Evolutionary conservation across 306 rosid species (phyloP).

Genomic region (Ziziphus jujuba): DNA sequence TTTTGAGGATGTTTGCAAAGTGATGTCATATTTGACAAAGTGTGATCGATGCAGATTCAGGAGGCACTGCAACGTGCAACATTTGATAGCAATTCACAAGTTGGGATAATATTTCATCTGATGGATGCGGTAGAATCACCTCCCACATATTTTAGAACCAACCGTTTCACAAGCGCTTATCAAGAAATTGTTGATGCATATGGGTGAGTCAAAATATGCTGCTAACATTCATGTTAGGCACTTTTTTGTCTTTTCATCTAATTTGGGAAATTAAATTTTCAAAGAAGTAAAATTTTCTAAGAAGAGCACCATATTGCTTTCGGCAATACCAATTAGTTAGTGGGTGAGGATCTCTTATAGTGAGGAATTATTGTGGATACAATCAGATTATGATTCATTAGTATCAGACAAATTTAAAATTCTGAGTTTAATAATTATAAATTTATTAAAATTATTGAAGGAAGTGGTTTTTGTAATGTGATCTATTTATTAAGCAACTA

Average conservation of each 20-base stretch:
- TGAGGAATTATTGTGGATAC: too few species aligned
- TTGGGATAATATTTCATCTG: constrained; percentile 84
- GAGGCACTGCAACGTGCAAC: constrained; percentile 96
- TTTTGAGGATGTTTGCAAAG: constrained; percentile 7
- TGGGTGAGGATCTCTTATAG: too few species aligned
- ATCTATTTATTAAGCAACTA: background rate
- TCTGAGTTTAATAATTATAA: too few species aligned
- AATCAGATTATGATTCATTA: too few species aligned
- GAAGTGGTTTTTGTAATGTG: background rate
- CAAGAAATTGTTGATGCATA: constrained; percentile 99
- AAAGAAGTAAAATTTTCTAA: too few species aligned
- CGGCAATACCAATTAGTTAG: too few species aligned
- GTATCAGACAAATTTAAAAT: too few species aligned
- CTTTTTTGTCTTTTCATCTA: background rate
- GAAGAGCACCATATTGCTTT: too few species aligned
- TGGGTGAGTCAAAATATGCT: constrained; percentile 67
- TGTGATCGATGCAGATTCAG: constrained; percentile 64
- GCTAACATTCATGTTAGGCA: background rate
- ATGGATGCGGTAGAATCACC: constrained; percentile 94
- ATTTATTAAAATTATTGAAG: background rate
- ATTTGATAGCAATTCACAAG: constrained; percentile 96
- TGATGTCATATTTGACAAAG: background rate
- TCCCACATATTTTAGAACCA: constrained; percentile 93
- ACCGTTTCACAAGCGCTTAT: constrained; percentile 82
- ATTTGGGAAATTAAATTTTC: too few species aligned